These are phyloP conservation scores for Fistulina hepatica DNA, from an alignment of 1,284 basidiomycete species.

Conservation along the genomic window DNA sequence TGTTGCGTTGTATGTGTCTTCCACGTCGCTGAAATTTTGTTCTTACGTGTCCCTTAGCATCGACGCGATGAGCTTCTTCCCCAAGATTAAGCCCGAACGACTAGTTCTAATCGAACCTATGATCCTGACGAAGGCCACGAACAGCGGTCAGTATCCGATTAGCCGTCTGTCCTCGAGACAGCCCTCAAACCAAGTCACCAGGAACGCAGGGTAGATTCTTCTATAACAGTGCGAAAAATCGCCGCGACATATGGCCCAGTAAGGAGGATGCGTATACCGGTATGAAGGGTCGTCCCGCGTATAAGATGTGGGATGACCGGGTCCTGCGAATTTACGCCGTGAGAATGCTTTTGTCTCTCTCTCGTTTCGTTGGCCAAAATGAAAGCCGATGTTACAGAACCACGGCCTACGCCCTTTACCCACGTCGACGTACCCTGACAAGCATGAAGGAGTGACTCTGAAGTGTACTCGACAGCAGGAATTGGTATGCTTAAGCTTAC, in stretches of 20 bases:
- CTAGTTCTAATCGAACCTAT: conserved; percentile 37
- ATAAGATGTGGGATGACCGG: conserved; percentile 41
- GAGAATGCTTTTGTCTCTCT: conserved; percentile 11
- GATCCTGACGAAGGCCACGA: conserved; percentile 22
- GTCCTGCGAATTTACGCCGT: conserved; percentile 34
- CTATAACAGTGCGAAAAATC: conserved; percentile 23
- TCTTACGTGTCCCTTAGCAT: conserved; percentile 20
- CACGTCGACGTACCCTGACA: conserved; percentile 33
- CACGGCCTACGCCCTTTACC: conserved; percentile 36
- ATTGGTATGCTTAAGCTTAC: conserved; percentile 22
- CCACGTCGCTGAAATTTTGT: conserved; percentile 3
- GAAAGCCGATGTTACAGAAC: conserved; percentile 24
- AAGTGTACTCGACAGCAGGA: conserved; percentile 38
- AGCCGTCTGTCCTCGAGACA: no score
- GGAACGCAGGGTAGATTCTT: no score
- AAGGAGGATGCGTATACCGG: conserved; percentile 33
- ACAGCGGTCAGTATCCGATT: conserved; percentile 1
- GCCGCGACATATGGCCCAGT: conserved; percentile 40
- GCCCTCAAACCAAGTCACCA: no score
- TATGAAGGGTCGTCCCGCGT: conserved; percentile 28
- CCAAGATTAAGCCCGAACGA: conserved; percentile 26
- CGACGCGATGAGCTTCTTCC: conserved; percentile 29
- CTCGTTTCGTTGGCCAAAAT: neutral
- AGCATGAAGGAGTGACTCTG: conserved; percentile 37
- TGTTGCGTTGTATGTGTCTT: conserved; percentile 20